These are phyloP conservation scores for Podila epigama DNA, from an alignment of 192 early-diverging fungal genomes.

Conservation along the genomic window DNA sequence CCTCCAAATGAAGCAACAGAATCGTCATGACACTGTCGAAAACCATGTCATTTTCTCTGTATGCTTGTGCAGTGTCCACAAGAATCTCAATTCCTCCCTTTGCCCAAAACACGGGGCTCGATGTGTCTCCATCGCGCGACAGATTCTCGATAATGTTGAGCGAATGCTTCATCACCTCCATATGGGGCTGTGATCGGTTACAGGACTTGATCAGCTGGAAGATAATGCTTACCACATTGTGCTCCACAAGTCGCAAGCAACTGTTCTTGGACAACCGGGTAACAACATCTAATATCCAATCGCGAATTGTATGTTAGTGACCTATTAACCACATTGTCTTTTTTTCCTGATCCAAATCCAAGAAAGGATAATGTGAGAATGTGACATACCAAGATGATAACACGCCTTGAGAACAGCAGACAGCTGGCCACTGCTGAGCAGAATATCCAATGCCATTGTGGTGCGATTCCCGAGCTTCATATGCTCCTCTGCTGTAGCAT, in stretches of 20 bases:
- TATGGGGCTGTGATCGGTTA: conserved; percentile 50
- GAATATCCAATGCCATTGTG: conserved; percentile 49
- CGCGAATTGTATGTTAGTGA: background rate
- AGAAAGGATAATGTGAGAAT: background rate
- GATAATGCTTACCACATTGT: conserved; percentile 50
- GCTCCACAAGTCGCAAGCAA: conserved; percentile 49
- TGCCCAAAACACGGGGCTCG: conserved; percentile 34
- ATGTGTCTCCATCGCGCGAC: conserved; percentile 29
- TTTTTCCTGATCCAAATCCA: background rate
- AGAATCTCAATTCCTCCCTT: conserved; percentile 45
- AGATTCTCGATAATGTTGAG: conserved; percentile 52
- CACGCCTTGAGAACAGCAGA: conserved; percentile 54
- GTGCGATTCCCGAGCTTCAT: conserved; percentile 55
- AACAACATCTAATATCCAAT: conserved; percentile 34
- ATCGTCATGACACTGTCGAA: conserved; percentile 41
- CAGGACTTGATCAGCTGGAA: conserved; percentile 49
- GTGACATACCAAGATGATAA: conserved; percentile 45
- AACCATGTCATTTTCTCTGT: conserved; percentile 51
- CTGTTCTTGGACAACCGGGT: conserved; percentile 50
- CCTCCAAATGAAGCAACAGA: conserved; percentile 37
- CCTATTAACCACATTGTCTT: background rate
- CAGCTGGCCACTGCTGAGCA: conserved; percentile 49
- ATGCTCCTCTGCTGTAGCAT: conserved; percentile 49
- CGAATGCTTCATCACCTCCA: conserved; percentile 51
- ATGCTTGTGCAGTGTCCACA: conserved; percentile 43